These are phyloP conservation scores for Tuber magnatum DNA, from an alignment of 495 filamentous ascomycete genomes.

Conservation along the genomic window DNA sequence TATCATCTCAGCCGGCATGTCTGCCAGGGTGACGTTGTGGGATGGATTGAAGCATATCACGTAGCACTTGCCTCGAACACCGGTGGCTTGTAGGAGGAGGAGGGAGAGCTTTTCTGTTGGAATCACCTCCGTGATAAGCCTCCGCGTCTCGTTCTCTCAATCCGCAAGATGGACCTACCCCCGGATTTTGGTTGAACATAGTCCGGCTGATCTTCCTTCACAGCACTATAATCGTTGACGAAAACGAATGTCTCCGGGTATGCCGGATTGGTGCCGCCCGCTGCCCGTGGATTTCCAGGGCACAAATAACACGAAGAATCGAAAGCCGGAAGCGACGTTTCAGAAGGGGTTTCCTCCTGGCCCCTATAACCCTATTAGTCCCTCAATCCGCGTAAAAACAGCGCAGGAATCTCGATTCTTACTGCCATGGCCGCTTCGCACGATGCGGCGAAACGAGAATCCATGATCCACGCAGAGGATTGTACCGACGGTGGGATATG, in stretches of 20 bases:
- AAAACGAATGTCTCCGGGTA: slow-evolving; percentile 88
- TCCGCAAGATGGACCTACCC: slow-evolving; percentile 22
- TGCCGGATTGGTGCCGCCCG: slow-evolving; percentile 78
- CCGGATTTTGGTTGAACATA: slow-evolving; percentile 53
- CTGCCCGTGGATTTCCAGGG: slow-evolving; percentile 84
- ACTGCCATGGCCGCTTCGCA: slow-evolving; percentile 98
- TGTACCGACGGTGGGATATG: slow-evolving; percentile 92
- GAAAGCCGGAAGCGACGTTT: slow-evolving; percentile 67
- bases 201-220: slow-evolving; percentile 80
- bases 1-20: slow-evolving; percentile 63
- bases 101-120: slow-evolving; percentile 50
- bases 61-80: slow-evolving; percentile 94
- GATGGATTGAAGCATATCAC: slow-evolving; percentile 86
- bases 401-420: slow-evolving; percentile 44
- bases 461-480: slow-evolving; percentile 82
- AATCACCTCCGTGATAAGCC: not conserved
- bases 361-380: slow-evolving; percentile 52
- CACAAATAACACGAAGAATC: slow-evolving; percentile 94
- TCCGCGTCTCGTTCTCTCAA: slow-evolving; percentile 41
- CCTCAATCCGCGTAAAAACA: not conserved
- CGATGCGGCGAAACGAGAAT: slow-evolving; percentile 91
- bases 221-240: slow-evolving; percentile 94
- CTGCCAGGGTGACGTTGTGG: slow-evolving; percentile 87
- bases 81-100: slow-evolving; percentile 75
- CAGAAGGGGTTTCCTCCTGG: slow-evolving; percentile 75